Percentiles rank a stretch among this genome's conserved stretches.
Evolutionary conservation across 768 basidiomycete genomes (phyloP).

Genomic region (Rhizopogon sp.): DNA sequence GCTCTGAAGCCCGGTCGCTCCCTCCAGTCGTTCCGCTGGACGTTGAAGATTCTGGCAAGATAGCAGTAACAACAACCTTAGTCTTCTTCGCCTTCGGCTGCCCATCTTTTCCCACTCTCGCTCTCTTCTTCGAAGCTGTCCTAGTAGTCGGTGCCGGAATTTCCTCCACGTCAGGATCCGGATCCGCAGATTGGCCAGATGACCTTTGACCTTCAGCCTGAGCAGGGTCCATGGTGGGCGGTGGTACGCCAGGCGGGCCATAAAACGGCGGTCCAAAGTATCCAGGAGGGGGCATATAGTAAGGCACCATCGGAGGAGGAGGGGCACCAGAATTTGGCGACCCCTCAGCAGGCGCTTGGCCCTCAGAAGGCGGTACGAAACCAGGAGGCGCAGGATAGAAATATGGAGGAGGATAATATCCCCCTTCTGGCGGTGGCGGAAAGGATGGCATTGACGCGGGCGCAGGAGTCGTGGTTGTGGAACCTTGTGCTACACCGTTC

Average conservation of each 20-base stretch:
- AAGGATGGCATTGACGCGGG: conserved; percentile 23
- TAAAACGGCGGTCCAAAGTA: conserved; percentile 32
- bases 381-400: conserved; percentile 37
- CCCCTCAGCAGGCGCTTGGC: conserved; percentile 27
- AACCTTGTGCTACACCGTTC: conserved; percentile 15
- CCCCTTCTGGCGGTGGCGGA: conserved; percentile 34
- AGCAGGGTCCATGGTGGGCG: conserved; percentile 25
- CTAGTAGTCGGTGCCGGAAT: conserved; percentile 12
- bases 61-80: conserved; percentile 12
- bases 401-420: conserved; percentile 29
- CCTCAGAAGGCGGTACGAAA: conserved; percentile 34
- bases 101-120: conserved; percentile 23
- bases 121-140: conserved; percentile 23
- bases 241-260: conserved; percentile 23
- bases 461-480: conserved; percentile 11
- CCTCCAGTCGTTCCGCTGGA: conserved; percentile 21
- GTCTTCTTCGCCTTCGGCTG: conserved; percentile 28
- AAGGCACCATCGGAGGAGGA: conserved; percentile 27
- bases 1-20: conserved; percentile 22
- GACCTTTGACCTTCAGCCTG: conserved; percentile 19
- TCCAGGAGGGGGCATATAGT: conserved; percentile 34
- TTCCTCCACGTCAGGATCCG: conserved; percentile 7
- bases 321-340: conserved; percentile 23
- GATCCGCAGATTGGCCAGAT: conserved; percentile 11
- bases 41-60: conserved; percentile 11